Evolutionary conservation across 2,329 filamentous ascomycete species (phyloP).

Genomic region (Fusarium nematophilum): DNA sequence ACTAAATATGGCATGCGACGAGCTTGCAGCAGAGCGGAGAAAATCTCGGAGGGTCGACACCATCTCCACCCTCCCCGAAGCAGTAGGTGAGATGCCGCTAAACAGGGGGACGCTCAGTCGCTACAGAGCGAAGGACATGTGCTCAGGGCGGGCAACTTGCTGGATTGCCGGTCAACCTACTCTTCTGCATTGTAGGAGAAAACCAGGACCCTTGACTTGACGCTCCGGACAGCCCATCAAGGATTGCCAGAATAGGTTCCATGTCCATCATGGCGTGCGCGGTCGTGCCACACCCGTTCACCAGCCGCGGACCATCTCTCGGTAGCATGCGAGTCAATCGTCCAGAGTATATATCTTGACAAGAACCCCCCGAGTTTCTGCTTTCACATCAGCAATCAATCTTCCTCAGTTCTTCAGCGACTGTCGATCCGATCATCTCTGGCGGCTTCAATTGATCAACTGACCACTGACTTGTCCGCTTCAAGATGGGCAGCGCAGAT

Average conservation of each 20-base stretch:
- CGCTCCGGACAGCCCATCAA: background rate
- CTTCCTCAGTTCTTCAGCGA: constrained; percentile 4
- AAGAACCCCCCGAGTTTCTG: constrained; percentile 18
- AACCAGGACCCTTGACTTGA: constrained; percentile 9
- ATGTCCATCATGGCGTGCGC: constrained; percentile 42
- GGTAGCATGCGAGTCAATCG: constrained; percentile 17
- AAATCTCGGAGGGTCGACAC: constrained; percentile 45
- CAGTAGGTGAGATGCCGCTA: constrained; percentile 14
- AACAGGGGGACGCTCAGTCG: background rate
- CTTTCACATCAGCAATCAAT: constrained; percentile 11
- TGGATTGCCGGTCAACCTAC: background rate
- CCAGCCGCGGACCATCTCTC: constrained; percentile 36
- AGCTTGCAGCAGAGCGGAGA: constrained; percentile 40
- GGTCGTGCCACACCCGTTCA: constrained; percentile 35
- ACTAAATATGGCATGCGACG: constrained; percentile 39
- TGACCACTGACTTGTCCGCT: background rate
- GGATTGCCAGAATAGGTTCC: constrained; percentile 32
- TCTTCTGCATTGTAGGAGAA: constrained; percentile 1
- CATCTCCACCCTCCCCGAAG: constrained; percentile 27
- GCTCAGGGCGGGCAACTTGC: background rate
- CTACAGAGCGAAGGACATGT: too few relatives aligned
- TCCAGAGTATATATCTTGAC: constrained; percentile 40
- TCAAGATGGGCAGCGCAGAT: constrained; percentile 41
- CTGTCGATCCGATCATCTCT: background rate
- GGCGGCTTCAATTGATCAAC: background rate